Evolutionary conservation across 352 stramenopile species (phyloP).

Genomic region (Bremia lactucae): DNA sequence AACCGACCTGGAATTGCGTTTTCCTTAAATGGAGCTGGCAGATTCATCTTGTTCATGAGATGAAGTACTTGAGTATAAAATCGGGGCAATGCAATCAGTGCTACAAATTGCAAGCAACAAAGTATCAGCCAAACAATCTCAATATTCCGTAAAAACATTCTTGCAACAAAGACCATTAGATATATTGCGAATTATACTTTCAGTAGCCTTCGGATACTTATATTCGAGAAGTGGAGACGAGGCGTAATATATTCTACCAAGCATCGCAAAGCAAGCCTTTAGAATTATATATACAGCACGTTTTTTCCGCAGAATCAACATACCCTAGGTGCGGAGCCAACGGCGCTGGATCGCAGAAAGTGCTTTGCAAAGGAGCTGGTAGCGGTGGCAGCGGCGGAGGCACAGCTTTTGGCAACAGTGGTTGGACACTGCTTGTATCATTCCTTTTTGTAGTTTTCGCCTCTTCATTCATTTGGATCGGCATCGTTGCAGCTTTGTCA

Average conservation of each 20-base stretch:
- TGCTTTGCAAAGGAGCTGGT: conserved; percentile 6
- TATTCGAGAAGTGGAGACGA: conserved; percentile 78
- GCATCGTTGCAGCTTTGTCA: conserved; percentile 4
- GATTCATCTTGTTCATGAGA: conserved; percentile 90
- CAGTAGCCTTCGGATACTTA: conserved; percentile 75
- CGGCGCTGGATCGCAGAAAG: conserved; percentile 24
- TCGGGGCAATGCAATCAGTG: conserved; percentile 72
- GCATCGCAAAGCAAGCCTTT: too few relatives aligned
- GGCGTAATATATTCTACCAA: conserved; percentile 68
- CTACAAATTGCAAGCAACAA: conserved; percentile 17
- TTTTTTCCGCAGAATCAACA: not conserved
- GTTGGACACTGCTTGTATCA: conserved; percentile 2
- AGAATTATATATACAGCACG: too few relatives aligned
- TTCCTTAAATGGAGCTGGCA: conserved; percentile 69
- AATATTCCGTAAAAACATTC: not conserved
- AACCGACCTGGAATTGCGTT: conserved; percentile 60
- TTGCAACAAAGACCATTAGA: conserved; percentile 51
- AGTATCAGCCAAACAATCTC: conserved; percentile 1
- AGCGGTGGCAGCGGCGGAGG: conserved; percentile 21
- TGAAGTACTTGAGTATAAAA: conserved; percentile 88
- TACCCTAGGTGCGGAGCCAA: conserved; percentile 72
- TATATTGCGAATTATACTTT: conserved; percentile 77
- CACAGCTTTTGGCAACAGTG: conserved; percentile 23
- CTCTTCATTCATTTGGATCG: conserved; percentile 4
- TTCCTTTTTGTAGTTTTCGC: not conserved